Base-by-base conservation (phyloP, 805 yeast species). In the Pichia thaimueangensis region DNA sequence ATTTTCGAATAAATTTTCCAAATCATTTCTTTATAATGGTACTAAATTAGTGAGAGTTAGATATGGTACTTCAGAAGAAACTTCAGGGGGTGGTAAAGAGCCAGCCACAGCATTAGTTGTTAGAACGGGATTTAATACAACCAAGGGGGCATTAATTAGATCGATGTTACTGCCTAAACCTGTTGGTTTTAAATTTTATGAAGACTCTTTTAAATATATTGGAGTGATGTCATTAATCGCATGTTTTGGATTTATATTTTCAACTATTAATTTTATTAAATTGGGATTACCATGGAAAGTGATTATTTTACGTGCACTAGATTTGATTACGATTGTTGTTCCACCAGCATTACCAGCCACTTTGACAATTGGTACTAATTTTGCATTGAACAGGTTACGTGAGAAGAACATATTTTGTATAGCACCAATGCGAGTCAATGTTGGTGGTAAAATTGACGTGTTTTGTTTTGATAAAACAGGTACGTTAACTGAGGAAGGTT, bases 291-390 rank as follows among this genome's bases (percentile, higher is more conserved):
- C 82, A 5, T 73, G 74, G 47, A 70, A 70, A 36, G 63, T 82
- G 29, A 91, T 93, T 69, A 70, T 89, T 6, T 67, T 93, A 43
- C 74, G 99, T 52, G 97, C 97, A 0, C 68, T 93, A 42, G 99
- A 93, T 64, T 76, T 93, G 40, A 82, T 93, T 42, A 93, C 99
- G 0, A 88, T 93, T 59, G 98, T 93, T 6, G 96, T 93, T 1
- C 99, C 99, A 1, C 99, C 99, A 1, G 98, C 98, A 0, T 70
- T 93, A 35, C 99, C 99, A 0, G 98, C 98, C 0, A 93, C 99
- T 0, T 67, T 93, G 47, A 88, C 98, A 0, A 91, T 93, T 46
- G 99, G 98, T 16, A 89, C 97, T 0, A 86, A 91, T 50, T 89
- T 93, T 67, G 95, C 98, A 0, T 64, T 93, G 21, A 70, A 78